Conservation (phyloP, 1,284 basidiomycete species). For the Cutaneotrichosporon sp. region DNA sequence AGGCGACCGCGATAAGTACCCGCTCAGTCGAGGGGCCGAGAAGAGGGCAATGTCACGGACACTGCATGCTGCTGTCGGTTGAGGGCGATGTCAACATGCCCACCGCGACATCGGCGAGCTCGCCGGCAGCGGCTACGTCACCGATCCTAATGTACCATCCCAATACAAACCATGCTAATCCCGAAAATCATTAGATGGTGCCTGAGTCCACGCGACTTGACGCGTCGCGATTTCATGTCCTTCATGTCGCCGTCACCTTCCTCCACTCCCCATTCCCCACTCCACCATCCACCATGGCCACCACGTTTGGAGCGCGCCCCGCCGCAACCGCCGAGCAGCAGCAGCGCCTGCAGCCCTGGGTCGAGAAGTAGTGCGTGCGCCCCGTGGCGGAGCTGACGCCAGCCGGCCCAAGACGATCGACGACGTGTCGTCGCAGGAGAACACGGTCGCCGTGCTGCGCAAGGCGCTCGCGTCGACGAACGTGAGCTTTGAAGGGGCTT, state of each 20-base stretch:
- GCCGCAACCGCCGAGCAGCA: conserved; percentile 44
- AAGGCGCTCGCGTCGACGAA: conserved; percentile 93
- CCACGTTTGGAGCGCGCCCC: conserved; percentile 9
- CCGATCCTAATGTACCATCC: no score
- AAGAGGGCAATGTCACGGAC: no score
- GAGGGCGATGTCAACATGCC: no score
- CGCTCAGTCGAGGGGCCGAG: no score
- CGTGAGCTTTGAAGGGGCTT: conserved; percentile 57
- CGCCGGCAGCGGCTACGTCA: no score
- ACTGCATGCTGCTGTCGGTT: no score
- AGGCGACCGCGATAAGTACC: no score
- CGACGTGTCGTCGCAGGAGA: conserved; percentile 95
- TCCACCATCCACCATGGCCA: conserved; percentile 13
- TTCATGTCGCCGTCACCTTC: background rate
- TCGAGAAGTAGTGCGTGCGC: conserved; percentile 84
- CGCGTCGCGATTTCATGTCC: conserved; percentile 12
- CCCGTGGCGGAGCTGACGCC: conserved; percentile 17
- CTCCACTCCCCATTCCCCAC: background rate
- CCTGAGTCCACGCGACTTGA: conserved; percentile 21
- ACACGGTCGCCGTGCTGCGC: conserved; percentile 86
- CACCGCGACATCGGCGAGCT: no score
- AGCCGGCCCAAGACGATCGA: conserved; percentile 98
- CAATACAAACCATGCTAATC: background rate
- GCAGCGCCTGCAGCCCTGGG: conserved; percentile 84
- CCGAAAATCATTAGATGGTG: background rate